These are phyloP conservation scores for Cryptosporidium canis DNA, from an alignment of 169 alveolate genomes.

Conservation along the genomic window DNA sequence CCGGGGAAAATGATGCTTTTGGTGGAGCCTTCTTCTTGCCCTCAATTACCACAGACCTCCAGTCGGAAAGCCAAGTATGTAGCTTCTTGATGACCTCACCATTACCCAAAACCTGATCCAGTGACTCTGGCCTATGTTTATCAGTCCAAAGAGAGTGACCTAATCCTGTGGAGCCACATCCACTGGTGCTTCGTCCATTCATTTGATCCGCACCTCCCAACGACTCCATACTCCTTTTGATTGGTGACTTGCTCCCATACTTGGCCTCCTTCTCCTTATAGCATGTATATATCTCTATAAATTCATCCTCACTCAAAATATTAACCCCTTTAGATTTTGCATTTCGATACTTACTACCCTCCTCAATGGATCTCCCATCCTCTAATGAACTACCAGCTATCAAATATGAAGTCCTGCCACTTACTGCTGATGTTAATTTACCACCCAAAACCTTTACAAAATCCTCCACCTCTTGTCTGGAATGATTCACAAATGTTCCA, in stretches of 20 bases:
- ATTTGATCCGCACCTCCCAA: neutral
- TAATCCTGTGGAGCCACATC: neutral
- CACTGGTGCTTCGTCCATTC: neutral
- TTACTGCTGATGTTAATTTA: conserved; percentile 87
- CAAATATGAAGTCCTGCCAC: conserved; percentile 89
- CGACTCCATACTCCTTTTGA: conserved; percentile 22
- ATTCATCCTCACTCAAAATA: conserved; percentile 83
- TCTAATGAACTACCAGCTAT: conserved; percentile 92
- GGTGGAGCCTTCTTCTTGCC: conserved; percentile 76
- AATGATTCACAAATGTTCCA: conserved; percentile 26
- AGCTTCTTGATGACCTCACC: conserved; percentile 85
- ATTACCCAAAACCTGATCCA: conserved; percentile 93
- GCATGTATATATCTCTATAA: conserved; percentile 77
- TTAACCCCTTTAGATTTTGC: conserved; percentile 81
- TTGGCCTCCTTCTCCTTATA: conserved; percentile 70
- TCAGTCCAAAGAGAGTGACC: conserved; percentile 88
- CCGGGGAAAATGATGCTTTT: conserved; percentile 68
- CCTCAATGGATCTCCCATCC: conserved; percentile 91
- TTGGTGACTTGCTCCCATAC: conserved; percentile 3
- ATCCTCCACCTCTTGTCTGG: conserved; percentile 57
- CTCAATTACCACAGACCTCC: conserved; percentile 90
- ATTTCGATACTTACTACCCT: conserved; percentile 90
- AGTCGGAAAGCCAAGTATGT: conserved; percentile 92
- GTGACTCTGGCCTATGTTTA: conserved; percentile 91
- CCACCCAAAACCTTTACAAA: conserved; percentile 89